Conservation (phyloP, 78 protist genomes). For the Dictyostelium discoideum region dicty_2.7 NC_007090.3:3359501-3360000, state of each 20-base stretch:
- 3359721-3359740: slow-evolving; percentile 96
- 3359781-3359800: slow-evolving; percentile 91
- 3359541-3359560: slow-evolving; percentile 94
- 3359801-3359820: slow-evolving; percentile 89
- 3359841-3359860: slow-evolving; percentile 82
- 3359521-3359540: slow-evolving; percentile 93
- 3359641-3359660: slow-evolving; percentile 91
- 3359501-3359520: slow-evolving; percentile 96
- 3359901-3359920: slow-evolving; percentile 88
- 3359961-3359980: slow-evolving; percentile 86
- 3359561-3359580: slow-evolving; percentile 92
- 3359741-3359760: slow-evolving; percentile 91
- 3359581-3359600: slow-evolving; percentile 90
- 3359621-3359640: slow-evolving; percentile 95
- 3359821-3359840: slow-evolving; percentile 89
- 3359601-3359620: slow-evolving; percentile 97
- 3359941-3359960: slow-evolving; percentile 58
- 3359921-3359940: slow-evolving; percentile 91
- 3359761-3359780: slow-evolving; percentile 88
- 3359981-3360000: slow-evolving; percentile 80
- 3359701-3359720: slow-evolving; percentile 96
- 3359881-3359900: slow-evolving; percentile 67
- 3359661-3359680: slow-evolving; percentile 66
- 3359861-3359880: slow-evolving; percentile 68
- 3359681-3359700: slow-evolving; percentile 93